Evolutionary conservation across 163 green algal species (phyloP).

Genomic region (Chlamydomonas reinhardtii): DNA sequence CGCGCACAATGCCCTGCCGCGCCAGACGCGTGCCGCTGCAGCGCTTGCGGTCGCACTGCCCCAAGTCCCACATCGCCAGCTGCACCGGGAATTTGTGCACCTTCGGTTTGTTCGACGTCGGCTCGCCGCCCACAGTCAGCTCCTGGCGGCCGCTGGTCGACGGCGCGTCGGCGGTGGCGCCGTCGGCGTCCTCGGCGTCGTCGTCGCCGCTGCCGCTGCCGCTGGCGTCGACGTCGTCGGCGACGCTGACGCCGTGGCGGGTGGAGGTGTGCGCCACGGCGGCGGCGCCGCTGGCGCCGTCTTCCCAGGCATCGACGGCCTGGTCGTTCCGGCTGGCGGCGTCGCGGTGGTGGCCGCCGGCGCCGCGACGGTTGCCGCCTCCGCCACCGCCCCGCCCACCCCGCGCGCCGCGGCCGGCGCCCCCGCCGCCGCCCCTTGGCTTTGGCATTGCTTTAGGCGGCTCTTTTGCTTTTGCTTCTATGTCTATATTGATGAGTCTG

Average conservation of each 20-base stretch:
- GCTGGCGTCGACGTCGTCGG: background rate
- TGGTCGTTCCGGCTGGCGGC: background rate
- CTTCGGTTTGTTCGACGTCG: background rate
- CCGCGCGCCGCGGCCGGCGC: background rate
- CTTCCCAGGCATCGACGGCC: background rate
- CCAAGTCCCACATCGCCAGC: slow-evolving; percentile 95
- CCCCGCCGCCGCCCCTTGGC: slow-evolving; percentile 15
- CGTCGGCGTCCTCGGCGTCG: background rate
- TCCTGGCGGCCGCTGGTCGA: background rate
- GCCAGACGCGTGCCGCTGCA: slow-evolving; percentile 89
- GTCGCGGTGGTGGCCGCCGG: background rate
- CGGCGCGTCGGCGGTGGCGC: no score
- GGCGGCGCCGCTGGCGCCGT: background rate
- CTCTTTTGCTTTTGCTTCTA: no score
- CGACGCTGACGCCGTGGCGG: background rate
- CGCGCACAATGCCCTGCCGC: slow-evolving; percentile 74
- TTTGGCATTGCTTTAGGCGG: slow-evolving; percentile 1
- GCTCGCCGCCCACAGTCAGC: background rate
- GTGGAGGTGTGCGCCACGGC: background rate
- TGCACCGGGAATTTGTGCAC: slow-evolving; percentile 31
- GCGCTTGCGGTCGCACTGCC: slow-evolving; percentile 95
- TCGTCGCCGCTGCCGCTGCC: background rate
- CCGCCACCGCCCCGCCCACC: background rate
- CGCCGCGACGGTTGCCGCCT: background rate
- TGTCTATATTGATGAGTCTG: no score